phyloP scores from a whole-genome alignment of 2,329 filamentous ascomycete genomes.

The Dryadomyces quercivorus region DNA sequence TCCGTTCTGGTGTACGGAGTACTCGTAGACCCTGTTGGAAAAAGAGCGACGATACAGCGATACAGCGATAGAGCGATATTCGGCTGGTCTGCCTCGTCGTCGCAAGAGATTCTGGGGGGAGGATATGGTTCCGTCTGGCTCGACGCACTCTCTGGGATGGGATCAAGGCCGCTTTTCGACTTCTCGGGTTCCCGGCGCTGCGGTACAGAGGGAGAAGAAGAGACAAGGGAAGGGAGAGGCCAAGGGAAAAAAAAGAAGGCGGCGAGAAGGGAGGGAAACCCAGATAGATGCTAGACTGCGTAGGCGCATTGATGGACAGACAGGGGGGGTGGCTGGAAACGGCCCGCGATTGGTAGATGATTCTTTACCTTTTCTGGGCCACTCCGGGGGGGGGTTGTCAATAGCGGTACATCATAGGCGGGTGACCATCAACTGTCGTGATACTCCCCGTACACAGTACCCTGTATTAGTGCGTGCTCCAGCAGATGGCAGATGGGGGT shows the following conservation, averaged over 20 bases:
- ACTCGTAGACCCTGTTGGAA: background rate
- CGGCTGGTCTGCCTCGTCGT: too few species aligned
- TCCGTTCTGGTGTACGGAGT: background rate
- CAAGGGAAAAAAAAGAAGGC: background rate
- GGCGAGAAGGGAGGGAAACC: background rate
- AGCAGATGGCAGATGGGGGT: background rate
- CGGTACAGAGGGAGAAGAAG: background rate
- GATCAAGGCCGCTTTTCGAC: background rate
- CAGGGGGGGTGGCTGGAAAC: conserved; percentile 1
- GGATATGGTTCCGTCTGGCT: background rate
- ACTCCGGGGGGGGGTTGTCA: background rate
- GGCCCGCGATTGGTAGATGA: background rate
- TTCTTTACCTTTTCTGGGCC: background rate
- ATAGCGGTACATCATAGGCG: background rate
- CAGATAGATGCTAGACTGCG: background rate
- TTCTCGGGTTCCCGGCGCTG: background rate
- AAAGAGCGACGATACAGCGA: background rate
- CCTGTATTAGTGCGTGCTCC: too few species aligned
- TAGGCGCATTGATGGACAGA: background rate
- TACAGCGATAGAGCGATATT: too few species aligned
- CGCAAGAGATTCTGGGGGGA: too few species aligned
- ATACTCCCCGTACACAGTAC: background rate
- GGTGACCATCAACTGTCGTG: background rate
- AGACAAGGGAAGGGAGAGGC: background rate
- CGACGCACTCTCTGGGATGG: background rate